phyloP scores from a whole-genome alignment of 371 early-diverging fungal species.

The Mortierella polycephala region DNA sequence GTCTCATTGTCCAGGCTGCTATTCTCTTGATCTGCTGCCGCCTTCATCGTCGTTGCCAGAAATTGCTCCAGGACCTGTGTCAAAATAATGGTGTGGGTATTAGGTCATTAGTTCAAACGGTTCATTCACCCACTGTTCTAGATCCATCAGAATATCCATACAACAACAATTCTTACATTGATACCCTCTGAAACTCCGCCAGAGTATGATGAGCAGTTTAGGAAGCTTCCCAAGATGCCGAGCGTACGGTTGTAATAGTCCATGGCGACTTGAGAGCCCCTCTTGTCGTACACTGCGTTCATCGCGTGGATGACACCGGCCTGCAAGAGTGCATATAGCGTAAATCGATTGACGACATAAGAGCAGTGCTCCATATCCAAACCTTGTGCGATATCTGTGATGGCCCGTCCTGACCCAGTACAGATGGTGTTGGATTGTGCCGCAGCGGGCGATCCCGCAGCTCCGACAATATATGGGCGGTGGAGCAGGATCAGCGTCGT shows the following conservation, averaged over 20 bases:
- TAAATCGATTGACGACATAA: constrained; percentile 53
- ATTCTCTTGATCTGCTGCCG: constrained; percentile 36
- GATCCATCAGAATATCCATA: not conserved
- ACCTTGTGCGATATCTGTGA: constrained; percentile 50
- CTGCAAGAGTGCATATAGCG: constrained; percentile 52
- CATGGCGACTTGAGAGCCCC: constrained; percentile 49
- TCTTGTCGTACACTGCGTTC: constrained; percentile 54
- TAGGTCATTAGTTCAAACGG: not conserved
- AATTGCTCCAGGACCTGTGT: constrained; percentile 51
- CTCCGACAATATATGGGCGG: constrained; percentile 70
- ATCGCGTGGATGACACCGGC: constrained; percentile 54
- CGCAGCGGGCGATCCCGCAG: constrained; percentile 52
- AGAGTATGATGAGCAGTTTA: constrained; percentile 25
- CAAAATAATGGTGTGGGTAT: not conserved
- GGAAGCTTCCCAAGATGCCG: constrained; percentile 29
- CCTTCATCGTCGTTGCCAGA: constrained; percentile 34
- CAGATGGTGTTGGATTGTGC: constrained; percentile 55
- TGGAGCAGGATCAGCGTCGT: constrained; percentile 83
- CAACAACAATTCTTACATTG: constrained; percentile 16
- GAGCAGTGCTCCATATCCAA: constrained; percentile 44
- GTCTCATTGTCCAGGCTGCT: not conserved
- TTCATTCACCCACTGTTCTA: not conserved
- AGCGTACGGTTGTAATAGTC: constrained; percentile 51
- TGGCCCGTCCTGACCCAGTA: constrained; percentile 52
- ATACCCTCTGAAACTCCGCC: constrained; percentile 53